phyloP scores from a whole-genome alignment of 1,139 yeast species.

The Torulaspora globosa region DNA sequence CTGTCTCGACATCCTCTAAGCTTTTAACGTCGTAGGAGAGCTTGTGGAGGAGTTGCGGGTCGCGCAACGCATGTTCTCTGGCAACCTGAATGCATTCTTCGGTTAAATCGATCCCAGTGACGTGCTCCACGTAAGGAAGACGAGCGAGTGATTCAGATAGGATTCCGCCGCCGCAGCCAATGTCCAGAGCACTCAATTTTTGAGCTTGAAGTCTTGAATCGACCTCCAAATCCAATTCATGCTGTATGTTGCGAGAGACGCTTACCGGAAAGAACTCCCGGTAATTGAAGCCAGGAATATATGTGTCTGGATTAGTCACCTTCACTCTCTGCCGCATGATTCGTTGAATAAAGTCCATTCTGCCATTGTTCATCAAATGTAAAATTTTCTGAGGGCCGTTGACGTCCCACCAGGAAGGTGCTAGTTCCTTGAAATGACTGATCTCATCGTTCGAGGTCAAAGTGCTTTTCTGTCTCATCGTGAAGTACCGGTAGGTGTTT shows the following conservation, averaged over 20 bases:
- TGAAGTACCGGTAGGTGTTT: neutral
- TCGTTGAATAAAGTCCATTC: constrained; percentile 79
- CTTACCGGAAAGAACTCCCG: constrained; percentile 58
- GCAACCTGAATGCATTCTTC: constrained; percentile 81
- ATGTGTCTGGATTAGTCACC: constrained; percentile 45
- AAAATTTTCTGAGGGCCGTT: constrained; percentile 88
- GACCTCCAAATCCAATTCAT: constrained; percentile 46
- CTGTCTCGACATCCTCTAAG: constrained; percentile 52
- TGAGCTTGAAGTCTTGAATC: constrained; percentile 41
- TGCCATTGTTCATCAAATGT: constrained; percentile 86
- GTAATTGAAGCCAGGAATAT: constrained; percentile 71
- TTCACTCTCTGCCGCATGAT: constrained; percentile 49
- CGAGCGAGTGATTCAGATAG: constrained; percentile 84
- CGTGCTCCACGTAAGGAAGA: constrained; percentile 55
- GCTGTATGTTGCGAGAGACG: constrained; percentile 46
- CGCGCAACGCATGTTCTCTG: constrained; percentile 56
- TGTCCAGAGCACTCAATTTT: constrained; percentile 61
- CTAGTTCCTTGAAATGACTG: constrained; percentile 77
- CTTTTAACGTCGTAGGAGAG: constrained; percentile 58
- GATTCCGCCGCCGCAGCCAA: constrained; percentile 98
- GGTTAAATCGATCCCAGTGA: constrained; percentile 82
- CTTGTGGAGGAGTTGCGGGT: constrained; percentile 56
- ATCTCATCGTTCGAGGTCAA: constrained; percentile 49
- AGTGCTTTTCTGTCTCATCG: constrained; percentile 18
- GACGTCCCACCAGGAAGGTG: constrained; percentile 95